Base-by-base conservation (phyloP, 1,284 basidiomycete genomes). In the Boletus mariae region DNA sequence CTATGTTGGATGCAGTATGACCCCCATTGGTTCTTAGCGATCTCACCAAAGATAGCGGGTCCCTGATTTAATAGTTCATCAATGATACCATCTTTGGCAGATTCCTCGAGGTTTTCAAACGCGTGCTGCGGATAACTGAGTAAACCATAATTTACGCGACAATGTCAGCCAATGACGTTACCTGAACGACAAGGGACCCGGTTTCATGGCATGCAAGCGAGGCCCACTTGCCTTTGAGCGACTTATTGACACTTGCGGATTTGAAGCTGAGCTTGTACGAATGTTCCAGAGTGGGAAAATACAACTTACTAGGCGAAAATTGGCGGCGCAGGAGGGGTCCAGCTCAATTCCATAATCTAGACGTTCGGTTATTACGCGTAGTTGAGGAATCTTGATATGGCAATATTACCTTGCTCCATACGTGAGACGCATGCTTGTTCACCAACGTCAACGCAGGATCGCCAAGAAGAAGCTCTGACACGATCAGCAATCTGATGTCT, bases 191-290 rank as follows among this genome's bases (percentile, higher is more conserved):
- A 26, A 91, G 77, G 17, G 88, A 91, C 1, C 89, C 89, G 1
- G 90, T 92, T 70, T 92, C 90, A 62, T 92, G 89, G 63, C 90
- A 91, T n/a, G 89, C 89, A 44, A 92, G 77, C 12, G 88, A 80
- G 0, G 89, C 89, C 89, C 90, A 92, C 64, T 90, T 88, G 17
- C 90, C 89, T 61, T 87, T 86, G 57, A 92, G 72, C 2, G 89
- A 87, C 60, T 84, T 87, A 69, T 92, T 92, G 59, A 92, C 88
- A 58, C 88, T 90, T 60, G 6, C 20, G 15, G n/a, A 48, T 20
- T 20, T 10, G 29, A 54, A 51, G 50, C 35, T 52, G 54, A 49
- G 43, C 34, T 54, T 47, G 26, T 35, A 47, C 35, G n/a, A 5
- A 49, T 26, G 13, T 20, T 29, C 37, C 17, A 9, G 43, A 42